These are phyloP conservation scores for Dioscorea zingiberensis DNA, from an alignment of 106 monocot species.

Conservation along the genomic window DNA sequence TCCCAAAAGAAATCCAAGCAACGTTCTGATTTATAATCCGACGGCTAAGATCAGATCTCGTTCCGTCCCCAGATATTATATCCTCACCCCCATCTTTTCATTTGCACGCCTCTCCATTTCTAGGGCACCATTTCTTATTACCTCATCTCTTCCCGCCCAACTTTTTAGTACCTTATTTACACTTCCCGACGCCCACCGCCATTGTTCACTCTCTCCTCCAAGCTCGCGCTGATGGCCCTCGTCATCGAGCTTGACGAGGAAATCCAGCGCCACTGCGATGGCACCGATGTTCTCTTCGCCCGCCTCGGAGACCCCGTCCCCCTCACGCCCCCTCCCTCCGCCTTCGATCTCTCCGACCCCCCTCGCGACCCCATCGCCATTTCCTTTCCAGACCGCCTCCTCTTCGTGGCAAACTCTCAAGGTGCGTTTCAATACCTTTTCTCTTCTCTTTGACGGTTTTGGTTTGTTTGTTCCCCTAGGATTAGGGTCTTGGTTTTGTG, in stretches of 20 bases:
- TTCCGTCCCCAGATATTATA: not conserved
- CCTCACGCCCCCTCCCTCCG: conserved; percentile 34
- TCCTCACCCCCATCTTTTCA: not conserved
- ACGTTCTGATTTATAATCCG: too few species aligned
- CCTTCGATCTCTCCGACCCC: conserved; percentile 50
- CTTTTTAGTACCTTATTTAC: not conserved
- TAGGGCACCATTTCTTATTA: not conserved
- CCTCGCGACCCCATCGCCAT: conserved; percentile 61
- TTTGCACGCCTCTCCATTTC: not conserved
- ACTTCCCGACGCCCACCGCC: not conserved
- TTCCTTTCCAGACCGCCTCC: conserved; percentile 36
- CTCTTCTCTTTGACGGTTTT: not conserved
- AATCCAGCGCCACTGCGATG: conserved; percentile 53
- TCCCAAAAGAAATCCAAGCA: too few species aligned
- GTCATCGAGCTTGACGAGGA: conserved; percentile 33
- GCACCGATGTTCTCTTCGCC: conserved; percentile 70
- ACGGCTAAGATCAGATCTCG: not conserved
- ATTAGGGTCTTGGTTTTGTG: conserved; percentile 7
- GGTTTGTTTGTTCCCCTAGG: not conserved
- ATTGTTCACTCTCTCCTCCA: not conserved
- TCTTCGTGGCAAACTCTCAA: conserved; percentile 65
- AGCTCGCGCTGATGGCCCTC: not conserved
- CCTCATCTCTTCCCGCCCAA: not conserved
- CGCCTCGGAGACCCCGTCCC: conserved; percentile 73
- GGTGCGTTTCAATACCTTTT: conserved; percentile 18